Percentiles rank a stretch among this genome's conserved stretches.
phyloP scores from a whole-genome alignment of 768 basidiomycete species.

The Mycena amicta region DNA sequence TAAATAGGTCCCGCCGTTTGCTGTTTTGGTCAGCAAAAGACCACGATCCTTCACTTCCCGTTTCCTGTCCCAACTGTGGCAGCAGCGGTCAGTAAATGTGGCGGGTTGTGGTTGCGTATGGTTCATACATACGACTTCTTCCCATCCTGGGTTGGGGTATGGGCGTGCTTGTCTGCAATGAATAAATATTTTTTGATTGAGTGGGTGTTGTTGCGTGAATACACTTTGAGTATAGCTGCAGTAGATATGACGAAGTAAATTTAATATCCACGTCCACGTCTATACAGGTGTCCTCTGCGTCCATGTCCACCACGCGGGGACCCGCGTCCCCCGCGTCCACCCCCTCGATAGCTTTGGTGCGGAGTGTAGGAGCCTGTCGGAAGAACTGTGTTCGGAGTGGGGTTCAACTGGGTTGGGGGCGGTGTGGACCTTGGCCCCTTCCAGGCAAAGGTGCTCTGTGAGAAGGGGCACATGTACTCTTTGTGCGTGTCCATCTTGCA shows the following conservation, averaged over 20 bases:
- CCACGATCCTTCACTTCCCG: not conserved
- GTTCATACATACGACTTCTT: not conserved
- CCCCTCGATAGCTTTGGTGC: too few species aligned
- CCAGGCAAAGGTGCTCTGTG: not conserved
- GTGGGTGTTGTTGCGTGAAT: not conserved
- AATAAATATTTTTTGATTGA: not conserved
- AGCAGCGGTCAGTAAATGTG: constrained; percentile 1
- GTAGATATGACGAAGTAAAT: too few species aligned
- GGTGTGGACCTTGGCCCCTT: not conserved
- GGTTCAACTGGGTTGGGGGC: too few species aligned
- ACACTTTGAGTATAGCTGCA: too few species aligned
- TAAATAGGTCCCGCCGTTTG: not conserved
- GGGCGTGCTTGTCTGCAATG: not conserved
- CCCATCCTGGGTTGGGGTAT: not conserved
- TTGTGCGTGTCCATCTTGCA: not conserved
- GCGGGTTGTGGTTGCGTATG: not conserved
- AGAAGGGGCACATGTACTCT: not conserved
- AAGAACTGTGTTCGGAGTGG: too few species aligned
- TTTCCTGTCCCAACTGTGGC: constrained; percentile 1
- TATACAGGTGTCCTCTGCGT: too few species aligned
- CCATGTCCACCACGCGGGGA: too few species aligned
- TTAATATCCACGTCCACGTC: too few species aligned
- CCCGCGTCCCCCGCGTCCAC: too few species aligned
- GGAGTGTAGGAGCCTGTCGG: too few species aligned
- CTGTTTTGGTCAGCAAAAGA: not conserved